Evolutionary conservation across 495 filamentous ascomycete genomes (phyloP), one percentile per base, ranked within the genome.

Genomic region (Penicillium tannophilum): DNA sequence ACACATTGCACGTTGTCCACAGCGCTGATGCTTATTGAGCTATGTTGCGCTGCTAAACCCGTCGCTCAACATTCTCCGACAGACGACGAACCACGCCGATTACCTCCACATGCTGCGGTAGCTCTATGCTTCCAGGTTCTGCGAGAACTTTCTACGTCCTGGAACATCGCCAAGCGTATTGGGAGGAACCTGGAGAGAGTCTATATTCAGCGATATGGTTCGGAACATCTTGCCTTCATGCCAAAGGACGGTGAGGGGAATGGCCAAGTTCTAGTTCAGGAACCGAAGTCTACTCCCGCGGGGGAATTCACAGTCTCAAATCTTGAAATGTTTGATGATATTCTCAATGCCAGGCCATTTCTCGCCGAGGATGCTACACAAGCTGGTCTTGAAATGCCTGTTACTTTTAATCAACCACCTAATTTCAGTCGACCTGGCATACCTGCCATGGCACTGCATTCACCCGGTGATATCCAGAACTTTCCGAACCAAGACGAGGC

Each of bases 1-100:
- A 71, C 70, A 1, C 63, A 73, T 42, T 73, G 64, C 56, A 71
- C 60, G 7, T 50, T 71, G 6, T 71, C 68, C 1, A 66, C 63
- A 3, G 68, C 64, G 2, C 41, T 71, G 39, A 67, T 62, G 26
- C 63, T 69, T 14, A 64, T 69, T 19, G 66, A 69, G 26, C 54
- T 48, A 45, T 66, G 63, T 24, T 67, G 66, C 23, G 51, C 61
- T 10, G 9, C 36, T 0, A 41, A 63, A 23, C 31, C 45, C 19
- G 16, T 24, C 1, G 14, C n/a, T 0, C 60, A 54, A 20, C 0
- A 30, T 23, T 30, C 6, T 3, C 39, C 47, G 1, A 20, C 19
- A 4, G 51, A 63, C 17, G 55, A 60, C 20, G 35, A 2, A 2
- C 8, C 45, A 0, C 54, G 43, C 14, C 35, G 26, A 17, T 35